Evolutionary conservation across 108 stramenopile genomes (phyloP).

Genomic region (Chaetoceros muelleri): DNA sequence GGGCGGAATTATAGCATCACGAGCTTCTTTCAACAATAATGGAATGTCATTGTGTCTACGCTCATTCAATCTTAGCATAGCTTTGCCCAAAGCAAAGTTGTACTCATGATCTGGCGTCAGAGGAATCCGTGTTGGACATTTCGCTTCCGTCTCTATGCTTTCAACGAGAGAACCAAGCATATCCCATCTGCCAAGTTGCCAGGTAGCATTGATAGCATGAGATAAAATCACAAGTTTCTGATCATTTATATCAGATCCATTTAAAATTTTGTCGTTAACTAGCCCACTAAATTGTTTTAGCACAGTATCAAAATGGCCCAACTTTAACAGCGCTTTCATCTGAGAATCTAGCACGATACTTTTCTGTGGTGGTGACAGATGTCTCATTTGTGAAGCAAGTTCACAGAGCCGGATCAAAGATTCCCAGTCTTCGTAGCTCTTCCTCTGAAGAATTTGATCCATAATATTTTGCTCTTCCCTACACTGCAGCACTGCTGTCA

Average conservation of each 20-base stretch:
- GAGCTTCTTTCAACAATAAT: slow-evolving; percentile 29
- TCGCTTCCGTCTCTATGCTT: background rate
- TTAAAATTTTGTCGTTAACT: slow-evolving; percentile 3
- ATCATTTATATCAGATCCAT: slow-evolving; percentile 3
- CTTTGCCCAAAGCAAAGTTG: slow-evolving; percentile 45
- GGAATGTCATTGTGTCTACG: slow-evolving; percentile 15
- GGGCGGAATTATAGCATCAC: slow-evolving; percentile 42
- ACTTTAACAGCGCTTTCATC: slow-evolving; percentile 56
- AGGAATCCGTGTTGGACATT: too few relatives aligned
- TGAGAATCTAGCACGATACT: slow-evolving; percentile 17
- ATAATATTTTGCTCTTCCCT: slow-evolving; percentile 11
- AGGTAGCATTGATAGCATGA: slow-evolving; percentile 77
- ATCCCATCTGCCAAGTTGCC: slow-evolving; percentile 78
- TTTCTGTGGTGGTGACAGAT: slow-evolving; percentile 4
- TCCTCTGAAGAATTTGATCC: slow-evolving; percentile 48
- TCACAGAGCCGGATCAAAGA: slow-evolving; percentile 75
- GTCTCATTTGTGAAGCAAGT: slow-evolving; percentile 32
- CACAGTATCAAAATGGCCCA: slow-evolving; percentile 78
- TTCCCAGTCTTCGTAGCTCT: slow-evolving; percentile 61
- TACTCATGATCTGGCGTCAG: slow-evolving; percentile 28
- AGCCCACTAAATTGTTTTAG: slow-evolving; percentile 65
- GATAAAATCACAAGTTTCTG: slow-evolving; percentile 13
- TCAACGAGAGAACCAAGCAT: slow-evolving; percentile 13
- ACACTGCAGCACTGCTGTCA: slow-evolving; percentile 26
- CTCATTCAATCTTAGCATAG: slow-evolving; percentile 41